A percentile compares a stretch with the other conserved stretches of the same genome.
These are phyloP conservation scores for Saccharomycopsis crataegensis DNA, from an alignment of 1,139 yeast genomes.

Conservation along the genomic window DNA sequence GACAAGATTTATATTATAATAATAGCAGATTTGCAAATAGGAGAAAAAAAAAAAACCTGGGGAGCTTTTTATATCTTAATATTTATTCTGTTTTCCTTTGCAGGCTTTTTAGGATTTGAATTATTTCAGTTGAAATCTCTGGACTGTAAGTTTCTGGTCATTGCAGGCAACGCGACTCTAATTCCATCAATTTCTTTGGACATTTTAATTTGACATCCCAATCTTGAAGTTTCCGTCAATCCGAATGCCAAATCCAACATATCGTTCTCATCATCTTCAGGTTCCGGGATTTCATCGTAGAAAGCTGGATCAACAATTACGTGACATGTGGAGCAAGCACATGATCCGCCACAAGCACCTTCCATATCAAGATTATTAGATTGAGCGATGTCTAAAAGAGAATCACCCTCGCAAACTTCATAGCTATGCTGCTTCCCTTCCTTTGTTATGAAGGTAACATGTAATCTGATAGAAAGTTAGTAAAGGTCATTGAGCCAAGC, in stretches of 20 bases:
- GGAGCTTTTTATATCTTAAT: too few species aligned
- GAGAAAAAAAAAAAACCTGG: too few species aligned
- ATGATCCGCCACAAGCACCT: slow-evolving; percentile 98
- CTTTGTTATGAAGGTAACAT: slow-evolving; percentile 84
- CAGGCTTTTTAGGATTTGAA: neutral
- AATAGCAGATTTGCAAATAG: neutral
- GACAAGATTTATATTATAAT: neutral
- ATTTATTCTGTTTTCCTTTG: neutral
- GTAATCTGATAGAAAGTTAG: slow-evolving; percentile 32
- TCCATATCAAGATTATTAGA: slow-evolving; percentile 92
- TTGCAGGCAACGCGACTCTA: slow-evolving; percentile 93
- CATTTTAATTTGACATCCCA: slow-evolving; percentile 93
- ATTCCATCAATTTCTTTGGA: slow-evolving; percentile 84
- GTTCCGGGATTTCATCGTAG: slow-evolving; percentile 88
- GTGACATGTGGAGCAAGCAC: slow-evolving; percentile 98
- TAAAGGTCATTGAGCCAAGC: neutral
- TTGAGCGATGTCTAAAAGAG: slow-evolving; percentile 88
- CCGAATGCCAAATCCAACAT: slow-evolving; percentile 98
- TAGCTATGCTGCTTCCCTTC: slow-evolving; percentile 77
- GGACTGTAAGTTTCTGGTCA: slow-evolving; percentile 87
- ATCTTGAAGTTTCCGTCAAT: slow-evolving; percentile 87
- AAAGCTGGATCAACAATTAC: slow-evolving; percentile 91
- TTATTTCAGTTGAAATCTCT: slow-evolving; percentile 49
- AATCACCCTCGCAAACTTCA: slow-evolving; percentile 92
- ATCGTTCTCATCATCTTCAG: slow-evolving; percentile 95